Evolutionary conservation across 1,139 yeast species (phyloP), one percentile per base, ranked within the genome.

Genomic region (Taphrina wiesneri): DNA sequence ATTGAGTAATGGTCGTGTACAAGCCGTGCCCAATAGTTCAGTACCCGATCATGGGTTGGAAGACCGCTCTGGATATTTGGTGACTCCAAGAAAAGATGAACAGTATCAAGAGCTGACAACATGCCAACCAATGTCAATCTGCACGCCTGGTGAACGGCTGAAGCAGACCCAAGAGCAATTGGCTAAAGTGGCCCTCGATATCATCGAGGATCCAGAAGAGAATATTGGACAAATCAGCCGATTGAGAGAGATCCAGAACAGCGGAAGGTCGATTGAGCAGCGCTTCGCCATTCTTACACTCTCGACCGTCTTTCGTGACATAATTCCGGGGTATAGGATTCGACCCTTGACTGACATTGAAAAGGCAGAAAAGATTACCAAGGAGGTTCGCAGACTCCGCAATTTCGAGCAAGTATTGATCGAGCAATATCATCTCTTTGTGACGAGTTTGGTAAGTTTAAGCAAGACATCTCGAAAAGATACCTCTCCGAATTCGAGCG

Each of bases 181-280:
- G 39, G 97, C 98, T 0, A 86, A 83, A 17, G 76, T 87, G 63
- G 97, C 96, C 0, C 89, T 89, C 39, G 83, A 82, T 63, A 77
- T 93, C 49, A 85, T 86, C 73, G 96, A 92, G 75, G 91, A 90
- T 69, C 97, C 99, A 0, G 98, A 93, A 75, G 96, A 90, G 73
- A 85, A 92, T 74, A 80, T 87, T 15, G 76, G 83, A 4, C 81
- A 86, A 60, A 79, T 93, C 28, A 82, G 88, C 2, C 84, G 92
- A 73, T 79, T 93, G 63, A 80, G 92, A 56, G 87, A 84, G 70
- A 46, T 65, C 2, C 34, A 30, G 49, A 11, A 49, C 11, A 32
- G 30, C 11, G 47, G 53, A 0, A 83, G 82, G 71, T 85, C 87
- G 71, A 86, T 85, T 66, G 86, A 90, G 5, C 81, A 88, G 67